Evolutionary conservation across 73 alveolate genomes (phyloP).

Genomic region (Stentor roeselii): DNA sequence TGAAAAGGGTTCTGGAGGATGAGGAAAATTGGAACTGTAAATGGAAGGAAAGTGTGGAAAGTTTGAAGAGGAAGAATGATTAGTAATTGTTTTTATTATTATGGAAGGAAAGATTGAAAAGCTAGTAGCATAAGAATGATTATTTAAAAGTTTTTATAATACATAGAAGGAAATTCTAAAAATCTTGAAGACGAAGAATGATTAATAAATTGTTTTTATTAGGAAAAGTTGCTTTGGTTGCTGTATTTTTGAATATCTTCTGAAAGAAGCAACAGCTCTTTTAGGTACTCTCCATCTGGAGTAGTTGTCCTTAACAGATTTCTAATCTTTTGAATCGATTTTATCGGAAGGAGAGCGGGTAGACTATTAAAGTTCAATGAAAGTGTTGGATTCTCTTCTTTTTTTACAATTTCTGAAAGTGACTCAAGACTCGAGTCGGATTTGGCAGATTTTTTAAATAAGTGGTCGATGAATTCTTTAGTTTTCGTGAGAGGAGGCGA

Average conservation of each 20-base stretch:
- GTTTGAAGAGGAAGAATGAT: not conserved
- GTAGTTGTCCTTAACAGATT: not conserved
- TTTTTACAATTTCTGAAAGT: not conserved
- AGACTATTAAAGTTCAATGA: not conserved
- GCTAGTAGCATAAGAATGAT: too few species aligned
- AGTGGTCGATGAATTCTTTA: not conserved
- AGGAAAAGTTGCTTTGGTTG: too few species aligned
- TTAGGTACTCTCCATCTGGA: not conserved
- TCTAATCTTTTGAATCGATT: not conserved
- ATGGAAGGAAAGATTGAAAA: too few species aligned
- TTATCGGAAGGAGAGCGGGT: not conserved
- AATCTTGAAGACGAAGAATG: too few species aligned
- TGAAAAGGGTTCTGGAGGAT: not conserved
- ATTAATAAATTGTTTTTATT: too few species aligned
- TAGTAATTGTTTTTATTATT: too few species aligned
- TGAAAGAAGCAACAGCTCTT: not conserved
- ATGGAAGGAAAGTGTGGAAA: not conserved
- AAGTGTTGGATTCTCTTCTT: not conserved
- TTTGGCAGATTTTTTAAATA: not conserved
- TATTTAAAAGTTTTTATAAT: too few species aligned
- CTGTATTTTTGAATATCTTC: too few species aligned
- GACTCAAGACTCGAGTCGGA: not conserved
- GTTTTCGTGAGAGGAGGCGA: too few species aligned
- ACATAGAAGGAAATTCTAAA: too few species aligned
- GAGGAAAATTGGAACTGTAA: conserved; percentile 4